Percentiles rank a stretch among this genome's conserved stretches.
phyloP scores from a whole-genome alignment of 1,284 basidiomycete genomes.

The Cutaneotrichosporon spelunceum region DNA sequence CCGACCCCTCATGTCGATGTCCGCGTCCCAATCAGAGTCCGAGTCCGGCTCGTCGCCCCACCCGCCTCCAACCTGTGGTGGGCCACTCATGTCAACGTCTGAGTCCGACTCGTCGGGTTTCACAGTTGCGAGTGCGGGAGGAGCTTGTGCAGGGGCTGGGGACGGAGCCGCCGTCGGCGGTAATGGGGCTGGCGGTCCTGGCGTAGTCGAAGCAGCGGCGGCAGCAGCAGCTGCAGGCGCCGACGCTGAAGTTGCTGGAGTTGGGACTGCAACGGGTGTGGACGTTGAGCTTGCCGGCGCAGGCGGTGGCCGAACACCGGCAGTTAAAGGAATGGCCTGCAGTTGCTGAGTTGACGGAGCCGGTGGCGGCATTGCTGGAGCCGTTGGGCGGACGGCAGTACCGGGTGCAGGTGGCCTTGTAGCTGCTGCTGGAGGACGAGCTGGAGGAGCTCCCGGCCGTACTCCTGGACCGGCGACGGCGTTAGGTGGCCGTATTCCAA shows the following conservation, averaged over 20 bases:
- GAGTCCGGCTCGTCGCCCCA: conserved; percentile 11
- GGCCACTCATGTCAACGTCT: conserved; percentile 40
- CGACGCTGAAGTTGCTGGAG: background rate
- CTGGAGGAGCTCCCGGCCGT: background rate
- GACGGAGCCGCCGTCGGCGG: conserved; percentile 1
- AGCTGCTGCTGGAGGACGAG: background rate
- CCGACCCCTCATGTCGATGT: background rate
- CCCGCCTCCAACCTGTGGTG: conserved; percentile 41
- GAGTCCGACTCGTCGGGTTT: conserved; percentile 20
- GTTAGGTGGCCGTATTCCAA: background rate
- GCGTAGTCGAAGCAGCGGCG: background rate
- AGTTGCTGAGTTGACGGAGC: background rate
- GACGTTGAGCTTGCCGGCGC: background rate
- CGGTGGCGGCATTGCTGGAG: conserved; percentile 1
- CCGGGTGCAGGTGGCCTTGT: background rate
- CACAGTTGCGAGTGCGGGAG: conserved; percentile 8
- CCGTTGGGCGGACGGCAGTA: conserved; percentile 4
- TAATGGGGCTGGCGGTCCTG: background rate
- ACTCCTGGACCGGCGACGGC: conserved; percentile 1
- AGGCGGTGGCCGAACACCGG: background rate
- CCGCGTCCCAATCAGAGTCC: background rate
- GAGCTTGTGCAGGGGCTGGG: conserved; percentile 3
- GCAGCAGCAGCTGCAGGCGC: background rate
- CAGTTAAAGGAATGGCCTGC: background rate
- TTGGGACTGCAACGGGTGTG: background rate